phyloP scores from a whole-genome alignment of 2,329 filamentous ascomycete genomes.

The Aspergillus niger region DNA sequence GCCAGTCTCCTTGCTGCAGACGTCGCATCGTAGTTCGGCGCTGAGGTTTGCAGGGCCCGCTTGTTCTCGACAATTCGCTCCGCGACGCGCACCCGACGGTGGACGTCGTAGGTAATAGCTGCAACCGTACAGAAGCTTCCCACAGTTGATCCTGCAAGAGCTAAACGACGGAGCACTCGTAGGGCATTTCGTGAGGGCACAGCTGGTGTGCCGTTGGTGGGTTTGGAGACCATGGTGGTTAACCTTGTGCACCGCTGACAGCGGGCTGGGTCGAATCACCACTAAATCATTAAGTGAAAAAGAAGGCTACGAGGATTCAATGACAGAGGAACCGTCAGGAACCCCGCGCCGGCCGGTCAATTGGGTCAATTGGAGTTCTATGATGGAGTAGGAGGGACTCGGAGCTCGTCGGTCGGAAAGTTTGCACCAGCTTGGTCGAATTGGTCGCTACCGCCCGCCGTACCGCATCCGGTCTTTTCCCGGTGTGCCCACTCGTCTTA shows the following conservation, averaged over 20 bases:
- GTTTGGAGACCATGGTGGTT: constrained; percentile 35
- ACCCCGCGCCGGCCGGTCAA: background rate
- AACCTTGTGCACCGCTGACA: constrained; percentile 28
- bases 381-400: constrained; percentile 4
- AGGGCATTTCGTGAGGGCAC: constrained; percentile 50
- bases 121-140: constrained; percentile 45
- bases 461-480: constrained; percentile 10
- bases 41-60: constrained; percentile 43
- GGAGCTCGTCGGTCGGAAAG: constrained; percentile 19
- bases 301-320: background rate
- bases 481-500: constrained; percentile 14
- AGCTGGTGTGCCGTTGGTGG: constrained; percentile 31
- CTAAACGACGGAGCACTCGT: constrained; percentile 40
- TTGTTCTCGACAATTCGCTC: constrained; percentile 49
- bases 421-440: constrained; percentile 17
- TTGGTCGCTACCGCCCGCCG: constrained; percentile 18
- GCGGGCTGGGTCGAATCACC: constrained; percentile 21
- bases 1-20: constrained; percentile 39
- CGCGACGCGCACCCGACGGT: constrained; percentile 43
- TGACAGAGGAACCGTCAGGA: background rate
- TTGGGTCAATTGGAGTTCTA: constrained; percentile 8
- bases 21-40: constrained; percentile 45
- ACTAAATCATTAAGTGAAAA: constrained; percentile 19
- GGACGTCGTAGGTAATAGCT: constrained; percentile 46
- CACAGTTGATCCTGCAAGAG: constrained; percentile 40